These are phyloP conservation scores for Hemisphaericaspora lyxosophila DNA, from an alignment of 1,139 yeast genomes.

Conservation along the genomic window DNA sequence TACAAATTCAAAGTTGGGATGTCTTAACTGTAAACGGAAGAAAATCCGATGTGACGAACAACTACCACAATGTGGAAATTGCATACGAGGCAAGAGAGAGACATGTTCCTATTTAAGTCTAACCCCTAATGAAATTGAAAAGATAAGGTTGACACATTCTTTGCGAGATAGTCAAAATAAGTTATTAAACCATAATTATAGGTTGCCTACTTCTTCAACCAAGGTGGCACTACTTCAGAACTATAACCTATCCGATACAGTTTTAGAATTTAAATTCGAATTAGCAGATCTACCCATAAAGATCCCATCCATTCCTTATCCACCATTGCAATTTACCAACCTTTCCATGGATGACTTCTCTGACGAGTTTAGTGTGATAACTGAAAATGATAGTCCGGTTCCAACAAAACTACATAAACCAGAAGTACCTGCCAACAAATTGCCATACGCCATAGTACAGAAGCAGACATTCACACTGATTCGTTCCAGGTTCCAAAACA, in stretches of 20 bases:
- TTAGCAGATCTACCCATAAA: conserved; percentile 22
- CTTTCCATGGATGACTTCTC: conserved; percentile 21
- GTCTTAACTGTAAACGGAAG: conserved; percentile 43
- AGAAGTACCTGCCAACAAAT: background rate
- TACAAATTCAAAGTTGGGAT: conserved; percentile 45
- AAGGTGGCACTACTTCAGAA: background rate
- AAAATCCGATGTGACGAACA: conserved; percentile 50
- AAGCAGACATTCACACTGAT: conserved; percentile 6
- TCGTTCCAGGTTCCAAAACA: conserved; percentile 7
- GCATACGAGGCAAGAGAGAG: conserved; percentile 31
- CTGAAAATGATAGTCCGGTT: conserved; percentile 10
- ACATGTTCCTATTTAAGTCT: conserved; percentile 35
- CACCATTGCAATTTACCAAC: conserved; percentile 26
- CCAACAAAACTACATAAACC: background rate
- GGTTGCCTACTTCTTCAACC: conserved; percentile 27
- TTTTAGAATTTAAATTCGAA: conserved; percentile 28
- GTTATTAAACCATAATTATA: conserved; percentile 25
- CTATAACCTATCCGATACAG: background rate
- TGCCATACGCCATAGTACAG: conserved; percentile 12
- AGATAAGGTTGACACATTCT: conserved; percentile 30
- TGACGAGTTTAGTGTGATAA: conserved; percentile 17
- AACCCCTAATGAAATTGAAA: conserved; percentile 23
- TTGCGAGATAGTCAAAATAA: conserved; percentile 31
- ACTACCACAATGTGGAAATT: conserved; percentile 42
- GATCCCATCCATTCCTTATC: conserved; percentile 24